Evolutionary conservation across 768 basidiomycete genomes (phyloP).

Genomic region (Sarcodon sp.): DNA sequence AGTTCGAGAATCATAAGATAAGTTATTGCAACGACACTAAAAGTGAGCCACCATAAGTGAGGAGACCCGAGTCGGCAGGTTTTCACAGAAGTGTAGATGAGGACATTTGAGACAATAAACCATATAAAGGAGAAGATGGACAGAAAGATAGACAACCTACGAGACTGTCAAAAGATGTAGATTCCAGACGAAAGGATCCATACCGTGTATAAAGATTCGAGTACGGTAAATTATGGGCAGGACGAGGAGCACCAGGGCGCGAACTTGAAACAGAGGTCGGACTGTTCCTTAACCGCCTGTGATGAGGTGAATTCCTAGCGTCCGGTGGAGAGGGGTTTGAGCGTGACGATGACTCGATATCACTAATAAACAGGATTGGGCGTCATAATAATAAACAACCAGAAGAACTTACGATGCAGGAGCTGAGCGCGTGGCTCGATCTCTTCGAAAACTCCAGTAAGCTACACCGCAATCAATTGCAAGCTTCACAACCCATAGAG

Average conservation of each 20-base stretch:
- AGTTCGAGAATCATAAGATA: slow-evolving; percentile 68
- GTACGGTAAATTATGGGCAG: slow-evolving; percentile 8
- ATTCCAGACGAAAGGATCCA: slow-evolving; percentile 3
- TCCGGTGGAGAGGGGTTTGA: not conserved
- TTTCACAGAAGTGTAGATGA: slow-evolving; percentile 65
- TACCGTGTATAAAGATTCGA: slow-evolving; percentile 17
- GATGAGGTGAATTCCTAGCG: not conserved
- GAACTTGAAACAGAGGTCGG: slow-evolving; percentile 8
- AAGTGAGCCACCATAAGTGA: slow-evolving; percentile 80
- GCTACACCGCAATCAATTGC: slow-evolving; percentile 33
- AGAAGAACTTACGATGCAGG: slow-evolving; percentile 7
- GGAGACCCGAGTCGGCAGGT: slow-evolving; percentile 65
- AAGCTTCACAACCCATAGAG: slow-evolving; percentile 48
- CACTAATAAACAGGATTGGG: not conserved
- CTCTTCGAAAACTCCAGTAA: slow-evolving; percentile 41
- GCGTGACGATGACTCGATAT: not conserved
- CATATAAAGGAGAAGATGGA: slow-evolving; percentile 67
- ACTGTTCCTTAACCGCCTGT: not conserved
- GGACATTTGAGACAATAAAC: slow-evolving; percentile 73
- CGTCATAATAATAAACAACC: not conserved
- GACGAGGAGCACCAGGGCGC: slow-evolving; percentile 13
- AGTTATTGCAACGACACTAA: slow-evolving; percentile 68
- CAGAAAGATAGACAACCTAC: slow-evolving; percentile 47
- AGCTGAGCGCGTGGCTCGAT: slow-evolving; percentile 8
- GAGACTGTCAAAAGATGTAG: not conserved